phyloP scores from a whole-genome alignment of 345 rosid species.

The Viola odorata region DNA sequence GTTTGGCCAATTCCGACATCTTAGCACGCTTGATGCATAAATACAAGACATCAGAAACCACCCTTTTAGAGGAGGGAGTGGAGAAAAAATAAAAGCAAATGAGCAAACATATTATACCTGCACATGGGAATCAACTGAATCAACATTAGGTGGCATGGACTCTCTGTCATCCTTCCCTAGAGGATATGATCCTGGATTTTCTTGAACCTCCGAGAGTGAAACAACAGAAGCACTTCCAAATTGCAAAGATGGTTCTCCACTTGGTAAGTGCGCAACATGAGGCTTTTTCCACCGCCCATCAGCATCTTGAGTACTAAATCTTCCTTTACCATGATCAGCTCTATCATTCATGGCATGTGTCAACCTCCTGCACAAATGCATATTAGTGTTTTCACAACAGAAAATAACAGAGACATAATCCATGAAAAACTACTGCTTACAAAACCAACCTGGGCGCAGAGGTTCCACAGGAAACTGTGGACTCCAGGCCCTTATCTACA shows the following conservation, averaged over 20 bases:
- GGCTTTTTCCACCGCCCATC: slow-evolving; percentile 54
- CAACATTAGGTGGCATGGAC: slow-evolving; percentile 28
- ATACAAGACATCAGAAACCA: neutral
- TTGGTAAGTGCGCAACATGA: slow-evolving; percentile 30
- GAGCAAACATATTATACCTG: slow-evolving; percentile 29
- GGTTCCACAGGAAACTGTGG: slow-evolving; percentile 28
- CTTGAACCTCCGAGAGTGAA: slow-evolving; percentile 24
- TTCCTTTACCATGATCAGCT: slow-evolving; percentile 55
- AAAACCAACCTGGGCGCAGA: slow-evolving; percentile 53
- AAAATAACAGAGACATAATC: slow-evolving; percentile 19
- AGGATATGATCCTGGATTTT: slow-evolving; percentile 27
- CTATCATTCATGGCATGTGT: slow-evolving; percentile 48
- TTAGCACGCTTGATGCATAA: slow-evolving; percentile 61
- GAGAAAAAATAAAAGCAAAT: slow-evolving; percentile 1
- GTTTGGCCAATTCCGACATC: slow-evolving; percentile 69
- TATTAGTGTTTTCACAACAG: slow-evolving; percentile 30
- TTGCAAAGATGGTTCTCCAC: slow-evolving; percentile 25
- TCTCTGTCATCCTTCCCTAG: slow-evolving; percentile 41
- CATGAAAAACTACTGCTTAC: slow-evolving; percentile 17
- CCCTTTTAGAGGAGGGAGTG: neutral
- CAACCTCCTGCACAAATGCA: slow-evolving; percentile 52
- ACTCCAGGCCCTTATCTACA: slow-evolving; percentile 37
- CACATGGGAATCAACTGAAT: slow-evolving; percentile 48
- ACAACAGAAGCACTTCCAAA: slow-evolving; percentile 36
- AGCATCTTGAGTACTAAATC: slow-evolving; percentile 41